A percentile compares a stretch with the other conserved stretches of the same genome.
phyloP scores from a whole-genome alignment of 768 basidiomycete genomes.

The Suillus weaverae region DNA sequence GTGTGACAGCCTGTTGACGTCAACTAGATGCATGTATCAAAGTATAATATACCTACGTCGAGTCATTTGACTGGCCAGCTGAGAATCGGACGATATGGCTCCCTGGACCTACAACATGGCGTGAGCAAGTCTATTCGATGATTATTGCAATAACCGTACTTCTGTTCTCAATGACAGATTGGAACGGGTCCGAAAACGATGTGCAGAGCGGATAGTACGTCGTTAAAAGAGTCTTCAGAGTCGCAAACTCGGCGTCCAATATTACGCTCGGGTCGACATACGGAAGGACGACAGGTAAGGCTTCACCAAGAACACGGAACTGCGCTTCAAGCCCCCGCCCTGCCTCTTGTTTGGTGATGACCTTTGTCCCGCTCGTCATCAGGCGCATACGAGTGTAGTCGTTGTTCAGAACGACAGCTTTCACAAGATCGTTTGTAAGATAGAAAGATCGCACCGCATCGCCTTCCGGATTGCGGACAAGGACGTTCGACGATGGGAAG shows the following conservation, averaged over 20 bases:
- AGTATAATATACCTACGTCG: slow-evolving; percentile 45
- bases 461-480: slow-evolving; percentile 83
- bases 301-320: slow-evolving; percentile 85
- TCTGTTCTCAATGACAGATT: slow-evolving; percentile 47
- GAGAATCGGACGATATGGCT: slow-evolving; percentile 73
- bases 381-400: slow-evolving; percentile 84
- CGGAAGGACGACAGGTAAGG: slow-evolving; percentile 80
- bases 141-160: slow-evolving; percentile 41
- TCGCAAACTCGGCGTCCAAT: slow-evolving; percentile 52
- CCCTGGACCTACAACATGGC: slow-evolving; percentile 51
- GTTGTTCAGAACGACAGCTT: slow-evolving; percentile 76
- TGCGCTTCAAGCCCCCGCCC: slow-evolving; percentile 54
- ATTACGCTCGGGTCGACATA: slow-evolving; percentile 69
- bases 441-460: slow-evolving; percentile 80
- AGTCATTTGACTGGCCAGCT: slow-evolving; percentile 50
- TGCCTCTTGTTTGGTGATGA: slow-evolving; percentile 87
- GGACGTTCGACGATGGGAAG: slow-evolving; percentile 77
- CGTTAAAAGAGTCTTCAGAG: slow-evolving; percentile 67
- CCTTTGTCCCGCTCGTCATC: slow-evolving; percentile 91
- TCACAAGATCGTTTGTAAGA: slow-evolving; percentile 83
- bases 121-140: not conserved
- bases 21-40: not conserved
- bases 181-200: slow-evolving; percentile 64
- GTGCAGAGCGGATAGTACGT: slow-evolving; percentile 77
- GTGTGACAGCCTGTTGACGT: slow-evolving; percentile 58